These are phyloP conservation scores for Neurospora sp. DNA, from an alignment of 495 filamentous ascomycete genomes.

Conservation along the genomic window DNA sequence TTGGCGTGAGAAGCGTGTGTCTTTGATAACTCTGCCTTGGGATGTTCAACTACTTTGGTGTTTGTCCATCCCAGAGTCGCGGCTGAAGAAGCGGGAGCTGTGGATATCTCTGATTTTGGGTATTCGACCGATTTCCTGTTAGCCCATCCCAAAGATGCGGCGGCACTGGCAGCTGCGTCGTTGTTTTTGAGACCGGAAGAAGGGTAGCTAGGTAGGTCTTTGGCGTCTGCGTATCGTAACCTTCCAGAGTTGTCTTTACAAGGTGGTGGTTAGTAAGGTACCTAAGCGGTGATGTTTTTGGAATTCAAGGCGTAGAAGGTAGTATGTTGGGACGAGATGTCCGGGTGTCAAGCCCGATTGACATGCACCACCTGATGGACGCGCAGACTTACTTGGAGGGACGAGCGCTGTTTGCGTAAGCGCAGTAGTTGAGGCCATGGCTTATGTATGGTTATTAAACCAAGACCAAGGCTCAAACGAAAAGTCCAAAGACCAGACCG, in stretches of 20 bases:
- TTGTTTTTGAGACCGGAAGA: constrained; percentile 51
- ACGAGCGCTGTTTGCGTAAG: not conserved
- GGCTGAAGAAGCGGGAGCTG: constrained; percentile 55
- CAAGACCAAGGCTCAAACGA: not conserved
- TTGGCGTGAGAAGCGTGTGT: constrained; percentile 46
- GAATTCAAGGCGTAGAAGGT: not conserved
- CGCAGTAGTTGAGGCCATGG: not conserved
- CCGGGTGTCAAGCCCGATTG: not conserved
- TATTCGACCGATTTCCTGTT: constrained; percentile 49
- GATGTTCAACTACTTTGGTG: constrained; percentile 47
- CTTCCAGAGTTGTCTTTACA: constrained; percentile 36
- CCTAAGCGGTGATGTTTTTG: not conserved
- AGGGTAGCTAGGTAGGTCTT: constrained; percentile 59
- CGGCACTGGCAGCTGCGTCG: constrained; percentile 59
- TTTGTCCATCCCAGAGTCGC: constrained; percentile 63
- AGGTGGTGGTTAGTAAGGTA: not conserved
- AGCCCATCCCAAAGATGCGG: constrained; percentile 62
- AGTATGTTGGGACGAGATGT: not conserved
- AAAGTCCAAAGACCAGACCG: not conserved
- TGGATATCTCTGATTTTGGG: constrained; percentile 45
- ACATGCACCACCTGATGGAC: not conserved
- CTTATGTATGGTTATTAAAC: not conserved
- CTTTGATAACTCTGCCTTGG: constrained; percentile 41
- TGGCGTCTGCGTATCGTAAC: constrained; percentile 56
- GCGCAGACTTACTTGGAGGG: not conserved